phyloP scores from a whole-genome alignment of 345 rosid species.

The Anastatica hierochuntica region DNA sequence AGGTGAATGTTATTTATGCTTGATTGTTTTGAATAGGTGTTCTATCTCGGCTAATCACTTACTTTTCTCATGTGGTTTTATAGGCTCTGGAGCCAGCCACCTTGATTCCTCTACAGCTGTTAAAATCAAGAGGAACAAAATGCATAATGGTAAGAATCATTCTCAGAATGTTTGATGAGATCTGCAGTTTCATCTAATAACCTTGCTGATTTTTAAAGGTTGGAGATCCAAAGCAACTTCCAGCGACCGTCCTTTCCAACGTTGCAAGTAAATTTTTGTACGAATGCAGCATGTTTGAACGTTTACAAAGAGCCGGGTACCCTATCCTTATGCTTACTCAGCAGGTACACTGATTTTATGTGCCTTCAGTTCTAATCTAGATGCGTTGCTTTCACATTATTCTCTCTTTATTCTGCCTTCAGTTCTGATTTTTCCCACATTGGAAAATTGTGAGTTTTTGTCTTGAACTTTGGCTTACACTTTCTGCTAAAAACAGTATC shows the following conservation, averaged over 20 bases:
- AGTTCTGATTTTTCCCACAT: neutral
- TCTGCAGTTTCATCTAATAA: neutral
- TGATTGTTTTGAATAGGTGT: slow-evolving; percentile 16
- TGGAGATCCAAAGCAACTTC: slow-evolving; percentile 98
- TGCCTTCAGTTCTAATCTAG: too few species aligned
- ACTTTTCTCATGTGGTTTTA: slow-evolving; percentile 13
- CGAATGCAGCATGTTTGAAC: slow-evolving; percentile 99
- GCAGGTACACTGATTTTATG: slow-evolving; percentile 42
- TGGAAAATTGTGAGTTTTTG: neutral
- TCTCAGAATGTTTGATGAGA: neutral
- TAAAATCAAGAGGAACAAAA: slow-evolving; percentile 77
- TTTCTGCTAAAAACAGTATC: slow-evolving; percentile 57
- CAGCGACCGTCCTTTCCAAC: slow-evolving; percentile 92
- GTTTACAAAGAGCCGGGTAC: slow-evolving; percentile 86
- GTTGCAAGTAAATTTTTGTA: slow-evolving; percentile 79
- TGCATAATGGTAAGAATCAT: slow-evolving; percentile 68
- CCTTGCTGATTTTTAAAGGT: slow-evolving; percentile 38
- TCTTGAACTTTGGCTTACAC: slow-evolving; percentile 14
- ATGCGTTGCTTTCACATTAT: too few species aligned
- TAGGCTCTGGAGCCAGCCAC: slow-evolving; percentile 99
- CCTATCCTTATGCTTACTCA: slow-evolving; percentile 90
- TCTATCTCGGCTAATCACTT: slow-evolving; percentile 9
- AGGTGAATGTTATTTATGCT: slow-evolving; percentile 36
- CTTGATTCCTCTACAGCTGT: slow-evolving; percentile 88
- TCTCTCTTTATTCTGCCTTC: too few species aligned